Evolutionary conservation across 352 stramenopile species (phyloP), one percentile per base, ranked within the genome.

Genomic region (Phytopythium mirpurense): DNA sequence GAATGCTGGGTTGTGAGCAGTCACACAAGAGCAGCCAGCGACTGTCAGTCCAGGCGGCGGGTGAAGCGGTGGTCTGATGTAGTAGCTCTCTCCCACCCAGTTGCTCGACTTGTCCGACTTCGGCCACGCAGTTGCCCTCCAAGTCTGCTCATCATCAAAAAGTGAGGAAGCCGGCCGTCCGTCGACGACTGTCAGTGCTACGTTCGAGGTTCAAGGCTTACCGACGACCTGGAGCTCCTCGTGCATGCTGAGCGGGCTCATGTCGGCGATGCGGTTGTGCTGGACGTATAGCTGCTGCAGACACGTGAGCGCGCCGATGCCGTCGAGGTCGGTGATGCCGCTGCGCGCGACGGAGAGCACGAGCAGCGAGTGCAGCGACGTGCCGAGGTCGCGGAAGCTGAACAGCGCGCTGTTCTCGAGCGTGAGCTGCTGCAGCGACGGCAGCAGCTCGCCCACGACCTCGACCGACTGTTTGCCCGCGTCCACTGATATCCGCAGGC

Each of bases 321-420:
- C 87, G 42, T 96, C 86, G 12, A 96, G 69, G 35, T 96, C 85
- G 34, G 56, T 68, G 36, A 96, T 82, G 15, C 68, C 67, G 43
- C 84, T 90, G 42, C 77, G 58, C 48, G 74, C 68, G 31, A 90
- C 63, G 54, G 70, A 84, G 29, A 96, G 69, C 36, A 83, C 68
- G 16, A 74, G 71, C 9, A 96, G 63, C 26, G 63, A 72, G 27
- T 81, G 67, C 18, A 95, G 62, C 14, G 80, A 90, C 32, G 81
- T 96, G 16, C 87, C 87, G 7, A 95, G 60, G 56, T 95, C 87
- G 1, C 87, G 70, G 51, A 96, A 92, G 55, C 74, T 93, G 31
- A 67, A 64, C 8, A 95, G 54, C 6, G 60, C 64, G 65, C 85
- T 96, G 32, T 78, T 60, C 36, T 72, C 56, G 24, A 96, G 62